Evolutionary conservation across 2,329 filamentous ascomycete genomes (phyloP).

Genomic region (Sporothrix variecibatus): DNA sequence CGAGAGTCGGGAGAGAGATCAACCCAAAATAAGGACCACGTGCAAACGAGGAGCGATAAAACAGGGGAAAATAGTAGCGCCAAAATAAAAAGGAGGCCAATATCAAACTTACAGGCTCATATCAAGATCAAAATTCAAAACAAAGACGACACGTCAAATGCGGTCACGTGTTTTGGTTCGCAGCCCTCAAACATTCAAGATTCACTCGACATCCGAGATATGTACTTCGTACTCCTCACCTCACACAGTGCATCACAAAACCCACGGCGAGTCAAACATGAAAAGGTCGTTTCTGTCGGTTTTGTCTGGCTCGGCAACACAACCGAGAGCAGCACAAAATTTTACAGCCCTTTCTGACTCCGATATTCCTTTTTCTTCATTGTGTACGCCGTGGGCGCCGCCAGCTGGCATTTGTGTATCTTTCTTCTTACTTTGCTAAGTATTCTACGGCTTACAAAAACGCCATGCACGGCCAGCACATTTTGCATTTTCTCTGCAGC

Average conservation of each 20-base stretch:
- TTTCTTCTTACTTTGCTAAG: not conserved
- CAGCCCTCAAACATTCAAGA: not conserved
- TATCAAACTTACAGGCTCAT: not conserved
- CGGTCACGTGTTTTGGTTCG: constrained; percentile 2
- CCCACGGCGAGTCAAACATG: not conserved
- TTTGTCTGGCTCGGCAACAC: constrained; percentile 7
- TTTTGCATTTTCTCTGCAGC: not conserved
- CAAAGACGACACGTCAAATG: not conserved
- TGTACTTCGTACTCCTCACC: not conserved
- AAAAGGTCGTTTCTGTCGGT: not conserved
- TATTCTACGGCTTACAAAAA: not conserved
- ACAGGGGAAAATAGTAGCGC: not conserved
- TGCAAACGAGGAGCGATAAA: not conserved
- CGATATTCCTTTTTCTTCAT: not conserved
- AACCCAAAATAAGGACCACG: constrained; percentile 8
- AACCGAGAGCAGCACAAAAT: not conserved
- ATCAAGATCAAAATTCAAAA: not conserved
- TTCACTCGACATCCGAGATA: not conserved
- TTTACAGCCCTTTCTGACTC: not conserved
- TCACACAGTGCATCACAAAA: not conserved
- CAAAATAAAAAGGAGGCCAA: not conserved
- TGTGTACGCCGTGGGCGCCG: not conserved
- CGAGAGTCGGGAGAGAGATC: not conserved
- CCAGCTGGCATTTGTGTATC: not conserved
- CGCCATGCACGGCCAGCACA: constrained; percentile 9